Evolutionary conservation across 108 stramenopile species (phyloP), one percentile per base, ranked within the genome.

Genomic region (Cylindrotheca fusiformis): DNA sequence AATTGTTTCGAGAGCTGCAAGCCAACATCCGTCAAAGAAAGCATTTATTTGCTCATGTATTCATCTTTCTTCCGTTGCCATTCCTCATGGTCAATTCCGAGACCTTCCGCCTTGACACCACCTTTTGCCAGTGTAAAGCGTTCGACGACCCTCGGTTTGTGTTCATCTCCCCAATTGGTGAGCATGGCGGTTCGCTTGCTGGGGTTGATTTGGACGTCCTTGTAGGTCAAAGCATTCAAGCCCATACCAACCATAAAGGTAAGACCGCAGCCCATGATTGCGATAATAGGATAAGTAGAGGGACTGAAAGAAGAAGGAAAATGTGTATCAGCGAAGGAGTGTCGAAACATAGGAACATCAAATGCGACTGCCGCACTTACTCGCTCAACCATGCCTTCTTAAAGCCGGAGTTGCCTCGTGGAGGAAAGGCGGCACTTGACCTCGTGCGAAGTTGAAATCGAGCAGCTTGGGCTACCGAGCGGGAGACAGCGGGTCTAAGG

Each of bases 1-100:
- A n/a, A n/a, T n/a, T n/a, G n/a, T n/a, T n/a, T n/a, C n/a, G n/a
- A n/a, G n/a, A n/a, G n/a, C n/a, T n/a, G 6, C 36, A 41, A 41
- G 36, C 10, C 6, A 41, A 41, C 10, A 6, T 41, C 36, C 6
- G 14, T 10, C 10, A 41, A 41, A 41, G 36, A 10, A 41, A 41
- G 12, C 6, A n/a, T 61, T 48, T 61, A 61, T 19, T 61, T 55
- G 53, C 60, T 60, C 69, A 63, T 26, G 54, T 70, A 65, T 46
- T 55, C 76, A 54, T 76, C 76, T 61, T 84, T 87, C 23, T 70
- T 32, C 60, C 79, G 74, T 51, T 68, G 25, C 87, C 87, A 88
- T 52, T 84, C 44, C 44, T 88, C 76, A 53, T 88, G 87, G 52
- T 80, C 71, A 19, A 88, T 51, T 24, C 83, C 87, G 24, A 88